phyloP scores from a whole-genome alignment of 257 asterid genomes.

The Gardenia jasminoides region DNA sequence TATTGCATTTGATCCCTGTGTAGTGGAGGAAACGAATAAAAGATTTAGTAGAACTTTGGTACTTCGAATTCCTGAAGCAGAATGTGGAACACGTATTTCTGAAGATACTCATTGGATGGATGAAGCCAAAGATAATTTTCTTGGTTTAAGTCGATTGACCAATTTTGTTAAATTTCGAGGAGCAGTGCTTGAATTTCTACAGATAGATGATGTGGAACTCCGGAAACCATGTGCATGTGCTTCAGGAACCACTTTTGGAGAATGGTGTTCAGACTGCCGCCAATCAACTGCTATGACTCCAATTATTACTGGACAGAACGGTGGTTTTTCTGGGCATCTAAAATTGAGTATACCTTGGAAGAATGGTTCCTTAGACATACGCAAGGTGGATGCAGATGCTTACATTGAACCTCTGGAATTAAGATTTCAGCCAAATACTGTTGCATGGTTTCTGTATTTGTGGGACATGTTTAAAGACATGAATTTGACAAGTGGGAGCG shows the following conservation, averaged over 20 bases:
- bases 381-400: conserved; percentile 86
- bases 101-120: conserved; percentile 56
- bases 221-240: conserved; percentile 38
- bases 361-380: conserved; percentile 81
- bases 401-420: conserved; percentile 70
- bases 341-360: conserved; percentile 89
- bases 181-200: conserved; percentile 77
- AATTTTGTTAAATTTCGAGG: conserved; percentile 75
- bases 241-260: conserved; percentile 41
- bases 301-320: conserved; percentile 64
- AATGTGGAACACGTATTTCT: conserved; percentile 77
- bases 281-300: conserved; percentile 50
- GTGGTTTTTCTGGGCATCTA: conserved; percentile 83
- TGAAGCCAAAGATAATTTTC: conserved; percentile 46
- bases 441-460: conserved; percentile 56
- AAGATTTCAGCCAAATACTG: conserved; percentile 68
- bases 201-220: conserved; percentile 46
- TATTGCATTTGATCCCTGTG: conserved; percentile 80
- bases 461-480: conserved; percentile 58
- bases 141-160: conserved; percentile 74
- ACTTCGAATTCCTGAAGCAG: conserved; percentile 77
- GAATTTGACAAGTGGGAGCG: conserved; percentile 33
- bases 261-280: conserved; percentile 44
- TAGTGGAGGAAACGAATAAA: conserved; percentile 42
- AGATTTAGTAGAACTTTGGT: conserved; percentile 63